Evolutionary conservation across 2,329 filamentous ascomycete genomes (phyloP).

Genomic region (Aspergillus novofumigatus): DNA sequence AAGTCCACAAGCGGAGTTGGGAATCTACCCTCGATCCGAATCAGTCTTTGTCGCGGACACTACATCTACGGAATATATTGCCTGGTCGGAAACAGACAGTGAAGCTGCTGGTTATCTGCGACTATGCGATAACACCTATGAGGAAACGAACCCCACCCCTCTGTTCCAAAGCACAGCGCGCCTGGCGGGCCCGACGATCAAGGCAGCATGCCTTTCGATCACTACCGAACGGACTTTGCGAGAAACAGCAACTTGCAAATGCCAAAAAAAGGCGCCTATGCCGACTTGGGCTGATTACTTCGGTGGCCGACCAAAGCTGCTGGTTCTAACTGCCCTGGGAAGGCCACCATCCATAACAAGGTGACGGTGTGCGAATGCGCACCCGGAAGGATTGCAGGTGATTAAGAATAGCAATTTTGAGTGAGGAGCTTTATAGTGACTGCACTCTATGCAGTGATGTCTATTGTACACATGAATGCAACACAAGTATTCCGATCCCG

Average conservation of each 20-base stretch:
- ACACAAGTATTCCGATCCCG: conserved; percentile 5
- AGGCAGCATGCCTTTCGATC: neutral
- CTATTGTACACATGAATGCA: conserved; percentile 14
- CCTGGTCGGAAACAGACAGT: neutral
- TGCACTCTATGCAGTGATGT: conserved; percentile 8
- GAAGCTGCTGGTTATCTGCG: neutral
- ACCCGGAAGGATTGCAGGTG: neutral
- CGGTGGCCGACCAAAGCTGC: neutral
- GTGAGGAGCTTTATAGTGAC: conserved; percentile 20
- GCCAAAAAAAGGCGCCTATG: neutral
- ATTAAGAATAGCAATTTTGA: conserved; percentile 10
- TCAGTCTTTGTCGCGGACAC: neutral
- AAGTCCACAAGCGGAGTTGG: conserved; percentile 3
- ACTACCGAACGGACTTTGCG: neutral
- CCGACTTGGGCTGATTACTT: neutral
- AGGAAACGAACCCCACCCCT: too few species aligned
- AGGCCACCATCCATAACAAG: neutral
- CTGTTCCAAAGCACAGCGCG: neutral
- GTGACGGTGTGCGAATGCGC: neutral
- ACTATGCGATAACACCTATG: neutral
- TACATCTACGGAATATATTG: neutral
- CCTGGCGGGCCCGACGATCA: neutral
- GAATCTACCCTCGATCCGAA: neutral
- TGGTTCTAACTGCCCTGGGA: neutral
- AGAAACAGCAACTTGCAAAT: neutral